Percentiles rank a stretch among this genome's conserved stretches.
Conservation (phyloP, 176 grass and related monocot species). For the Miscanthus lutarioriparius region DNA sequence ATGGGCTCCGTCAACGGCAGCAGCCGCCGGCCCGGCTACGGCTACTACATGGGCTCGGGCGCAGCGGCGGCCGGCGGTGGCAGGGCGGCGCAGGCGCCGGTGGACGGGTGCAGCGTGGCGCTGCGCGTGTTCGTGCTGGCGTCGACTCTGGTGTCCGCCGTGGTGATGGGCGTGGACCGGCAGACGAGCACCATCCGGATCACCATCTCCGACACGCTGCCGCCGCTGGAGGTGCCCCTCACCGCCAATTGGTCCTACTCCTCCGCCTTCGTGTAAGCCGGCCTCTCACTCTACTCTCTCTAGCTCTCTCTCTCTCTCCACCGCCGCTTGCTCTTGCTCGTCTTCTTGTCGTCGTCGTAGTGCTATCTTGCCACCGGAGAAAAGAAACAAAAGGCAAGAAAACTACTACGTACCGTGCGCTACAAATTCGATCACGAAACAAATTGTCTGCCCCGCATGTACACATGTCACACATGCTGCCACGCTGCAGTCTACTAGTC, state of each 20-base stretch:
- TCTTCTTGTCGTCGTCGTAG: background rate
- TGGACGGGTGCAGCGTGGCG: constrained; percentile 31
- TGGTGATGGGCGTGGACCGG: constrained; percentile 61
- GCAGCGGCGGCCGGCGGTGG: background rate
- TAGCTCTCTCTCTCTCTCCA: background rate
- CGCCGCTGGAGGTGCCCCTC: constrained; percentile 49
- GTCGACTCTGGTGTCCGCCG: constrained; percentile 52
- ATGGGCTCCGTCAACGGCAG: background rate
- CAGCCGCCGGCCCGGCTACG: constrained; percentile 26
- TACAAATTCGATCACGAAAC: no score
- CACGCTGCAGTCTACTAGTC: background rate
- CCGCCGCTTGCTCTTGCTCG: background rate
- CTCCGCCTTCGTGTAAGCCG: constrained; percentile 75
- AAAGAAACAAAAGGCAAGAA: no score
- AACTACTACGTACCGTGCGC: no score
- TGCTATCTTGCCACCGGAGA: background rate
- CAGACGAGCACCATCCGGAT: constrained; percentile 50
- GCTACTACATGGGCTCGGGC: background rate
- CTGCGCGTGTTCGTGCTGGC: constrained; percentile 49
- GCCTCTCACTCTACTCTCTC: background rate
- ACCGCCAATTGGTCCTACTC: constrained; percentile 67
- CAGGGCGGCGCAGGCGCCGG: background rate
- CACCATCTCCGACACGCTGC: constrained; percentile 38
- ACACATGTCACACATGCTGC: background rate
- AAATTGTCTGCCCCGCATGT: no score